phyloP scores from a whole-genome alignment of 2,329 filamentous ascomycete genomes.

The Amylocarpus encephaloides region DNA sequence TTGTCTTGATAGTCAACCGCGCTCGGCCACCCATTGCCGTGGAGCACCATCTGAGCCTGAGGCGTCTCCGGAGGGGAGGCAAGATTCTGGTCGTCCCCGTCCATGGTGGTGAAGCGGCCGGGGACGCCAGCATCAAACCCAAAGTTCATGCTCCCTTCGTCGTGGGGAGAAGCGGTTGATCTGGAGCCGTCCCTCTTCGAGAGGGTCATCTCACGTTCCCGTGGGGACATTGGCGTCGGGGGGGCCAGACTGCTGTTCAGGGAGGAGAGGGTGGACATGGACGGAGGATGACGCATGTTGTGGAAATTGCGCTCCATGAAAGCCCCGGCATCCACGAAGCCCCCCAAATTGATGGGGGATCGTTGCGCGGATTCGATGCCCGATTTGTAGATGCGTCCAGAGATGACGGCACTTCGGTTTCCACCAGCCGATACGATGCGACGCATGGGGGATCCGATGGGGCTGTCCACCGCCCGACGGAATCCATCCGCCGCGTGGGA shows the following conservation, averaged over 20 bases:
- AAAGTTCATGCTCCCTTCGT: slow-evolving; percentile 20
- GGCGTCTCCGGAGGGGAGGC: slow-evolving; percentile 29
- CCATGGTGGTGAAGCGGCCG: slow-evolving; percentile 20
- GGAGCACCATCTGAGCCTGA: slow-evolving; percentile 18
- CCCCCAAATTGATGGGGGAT: slow-evolving; percentile 28
- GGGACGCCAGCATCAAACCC: slow-evolving; percentile 21
- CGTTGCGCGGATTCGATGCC: slow-evolving; percentile 28
- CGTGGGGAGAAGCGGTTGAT: slow-evolving; percentile 25
- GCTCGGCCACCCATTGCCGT: slow-evolving; percentile 15
- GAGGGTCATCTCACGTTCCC: slow-evolving; percentile 25
- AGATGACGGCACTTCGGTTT: slow-evolving; percentile 23
- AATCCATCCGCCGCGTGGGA: slow-evolving; percentile 27
- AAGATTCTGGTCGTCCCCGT: slow-evolving; percentile 23
- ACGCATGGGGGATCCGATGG: slow-evolving; percentile 29
- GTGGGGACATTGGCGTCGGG: slow-evolving; percentile 30
- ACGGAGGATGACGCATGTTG: slow-evolving; percentile 20
- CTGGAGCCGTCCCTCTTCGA: slow-evolving; percentile 18
- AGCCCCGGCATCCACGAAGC: slow-evolving; percentile 22
- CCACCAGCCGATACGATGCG: slow-evolving; percentile 30
- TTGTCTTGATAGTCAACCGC: slow-evolving; percentile 18
- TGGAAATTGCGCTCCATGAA: slow-evolving; percentile 28
- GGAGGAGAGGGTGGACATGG: slow-evolving; percentile 22
- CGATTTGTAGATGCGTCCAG: slow-evolving; percentile 27
- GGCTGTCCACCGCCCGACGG: slow-evolving; percentile 25
- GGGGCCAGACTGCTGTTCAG: slow-evolving; percentile 30